Base-by-base conservation (phyloP, 73 alveolate genomes). In the Paramecium biaurelia region DNA sequence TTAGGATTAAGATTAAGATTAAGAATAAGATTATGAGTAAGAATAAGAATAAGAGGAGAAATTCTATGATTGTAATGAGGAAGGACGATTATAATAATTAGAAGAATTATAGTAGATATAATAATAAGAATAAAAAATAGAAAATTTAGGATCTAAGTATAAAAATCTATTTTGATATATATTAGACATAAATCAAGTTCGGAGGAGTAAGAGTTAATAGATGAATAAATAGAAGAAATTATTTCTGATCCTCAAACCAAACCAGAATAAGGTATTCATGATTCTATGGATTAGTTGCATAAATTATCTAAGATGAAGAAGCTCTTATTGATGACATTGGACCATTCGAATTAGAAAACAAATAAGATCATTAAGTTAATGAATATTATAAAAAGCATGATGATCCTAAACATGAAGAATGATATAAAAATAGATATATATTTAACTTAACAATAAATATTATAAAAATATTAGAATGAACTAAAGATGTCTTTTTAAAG, bases 61-160 rank as follows among this genome's bases (percentile, higher is more conserved):
- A 35, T 72, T 72, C 38, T 72, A 72, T 72, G 86, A 72, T 72
- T 72, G 86, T 42, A 32, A 72, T 37, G 86, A 72, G 18, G 86
- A 63, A 63, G 84, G 84, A 2, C 58, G 32, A 37, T 37, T 12
- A 35, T 21, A 38, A 18, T 10, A 72, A 35, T 72, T 63, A 26
- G 49, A 63, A 63, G 84, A 63, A 63, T 24, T 30, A 23, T 9
- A 63, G 12, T 5, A 63, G 12, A 12, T 10, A 8, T 30, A 63
- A 63, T 26, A 26, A 63, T 24, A 63, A 24, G 84, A 30, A 53
- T 7, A 15, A 0, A 53, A n/a, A 53, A 7, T n/a, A 18, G 58
- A 45, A 10, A 45, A 45, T 8, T 11, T 45, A 11, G 28, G 0
- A 53, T 53, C 68, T 5, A 53, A 53, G 68, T 53, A 53, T 53